These are phyloP conservation scores for Fistulinella prunicolor DNA, from an alignment of 768 basidiomycete species.

Conservation along the genomic window DNA sequence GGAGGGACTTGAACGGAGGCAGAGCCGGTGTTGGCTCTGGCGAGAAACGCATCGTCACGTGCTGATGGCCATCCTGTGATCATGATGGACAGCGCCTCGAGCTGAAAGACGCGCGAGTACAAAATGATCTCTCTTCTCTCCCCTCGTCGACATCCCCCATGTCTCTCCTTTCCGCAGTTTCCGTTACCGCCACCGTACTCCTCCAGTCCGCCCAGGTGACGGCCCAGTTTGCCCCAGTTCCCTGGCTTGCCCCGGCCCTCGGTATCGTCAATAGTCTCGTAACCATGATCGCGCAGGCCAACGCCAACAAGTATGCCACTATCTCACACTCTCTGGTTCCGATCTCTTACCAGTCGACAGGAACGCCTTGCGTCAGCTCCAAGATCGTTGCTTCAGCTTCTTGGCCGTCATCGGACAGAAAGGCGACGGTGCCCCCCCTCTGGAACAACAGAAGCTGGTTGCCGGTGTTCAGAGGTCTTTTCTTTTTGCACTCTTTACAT, in stretches of 20 bases:
- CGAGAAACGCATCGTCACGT: slow-evolving; percentile 39
- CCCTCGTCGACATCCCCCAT: slow-evolving; percentile 7
- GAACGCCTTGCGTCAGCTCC: slow-evolving; percentile 41
- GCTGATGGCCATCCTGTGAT: slow-evolving; percentile 3
- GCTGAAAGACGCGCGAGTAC: slow-evolving; percentile 1
- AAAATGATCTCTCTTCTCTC: background rate
- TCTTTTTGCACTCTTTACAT: background rate
- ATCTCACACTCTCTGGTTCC: background rate
- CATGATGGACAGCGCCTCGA: too few relatives aligned
- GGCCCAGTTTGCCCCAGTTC: slow-evolving; percentile 47
- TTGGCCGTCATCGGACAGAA: slow-evolving; percentile 38
- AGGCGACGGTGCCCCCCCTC: slow-evolving; percentile 25
- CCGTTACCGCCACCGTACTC: slow-evolving; percentile 11
- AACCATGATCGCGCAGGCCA: slow-evolving; percentile 45
- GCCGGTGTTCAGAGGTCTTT: slow-evolving; percentile 32
- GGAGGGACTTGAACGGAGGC: slow-evolving; percentile 56
- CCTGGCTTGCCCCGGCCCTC: slow-evolving; percentile 43
- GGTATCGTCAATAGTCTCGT: slow-evolving; percentile 44
- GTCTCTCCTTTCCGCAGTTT: slow-evolving; percentile 12
- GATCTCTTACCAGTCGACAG: slow-evolving; percentile 26
- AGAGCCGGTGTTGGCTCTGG: slow-evolving; percentile 42
- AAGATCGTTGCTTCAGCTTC: slow-evolving; percentile 45
- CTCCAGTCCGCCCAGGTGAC: slow-evolving; percentile 39
- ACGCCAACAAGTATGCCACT: slow-evolving; percentile 42
- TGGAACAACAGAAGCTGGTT: slow-evolving; percentile 33